Evolutionary conservation across 441 rosid genomes (phyloP), one percentile per base, ranked within the genome.

Genomic region (Hypseocharis bilobata): DNA sequence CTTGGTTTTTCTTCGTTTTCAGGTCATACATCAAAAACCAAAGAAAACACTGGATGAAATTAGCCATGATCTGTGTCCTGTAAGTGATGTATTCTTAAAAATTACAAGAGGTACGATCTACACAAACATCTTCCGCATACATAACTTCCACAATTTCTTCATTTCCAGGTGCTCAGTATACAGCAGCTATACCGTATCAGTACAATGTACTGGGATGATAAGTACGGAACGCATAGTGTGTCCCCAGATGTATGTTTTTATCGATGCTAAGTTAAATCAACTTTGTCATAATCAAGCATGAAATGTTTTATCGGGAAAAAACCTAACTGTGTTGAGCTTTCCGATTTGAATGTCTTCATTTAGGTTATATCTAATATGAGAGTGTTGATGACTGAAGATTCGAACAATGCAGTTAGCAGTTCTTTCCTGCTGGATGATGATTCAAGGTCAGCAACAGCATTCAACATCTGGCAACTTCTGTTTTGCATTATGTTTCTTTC

Each of bases 121-220:
- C 65, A 60, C n/a, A 11, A 34, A 34, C 40, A 34, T 34, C 10
- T 34, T 34, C 40, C n/a, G n/a, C n/a, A n/a, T 28, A 28, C 16
- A 4, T 56, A 47, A 44, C 60, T 52, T 66, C 44, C 8, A 32
- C 13, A 57, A 8, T 60, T 60, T 60, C 4, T 69, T 8, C 29
- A 13, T 65, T 60, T 69, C 0, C 86, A 94, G 98, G 97, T 92
- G 30, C 88, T 95, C 22, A 92, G 98, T 52, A 85, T 95, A 75
- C 98, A 92, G 71, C 99, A 95, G 80, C 81, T 95, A 7, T 95
- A 92, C 71, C 82, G 98, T 51, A 95, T 95, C 61, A 85, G 98
- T 73, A 95, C 99, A 0, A 92, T 95, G 98, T 95, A 95, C 72
- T 95, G 99, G 99, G 99, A 95, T 36, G 99, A 95, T 86, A 95